These are phyloP conservation scores for Solioccasus polychromus DNA, from an alignment of 768 basidiomycete species.

Conservation along the genomic window DNA sequence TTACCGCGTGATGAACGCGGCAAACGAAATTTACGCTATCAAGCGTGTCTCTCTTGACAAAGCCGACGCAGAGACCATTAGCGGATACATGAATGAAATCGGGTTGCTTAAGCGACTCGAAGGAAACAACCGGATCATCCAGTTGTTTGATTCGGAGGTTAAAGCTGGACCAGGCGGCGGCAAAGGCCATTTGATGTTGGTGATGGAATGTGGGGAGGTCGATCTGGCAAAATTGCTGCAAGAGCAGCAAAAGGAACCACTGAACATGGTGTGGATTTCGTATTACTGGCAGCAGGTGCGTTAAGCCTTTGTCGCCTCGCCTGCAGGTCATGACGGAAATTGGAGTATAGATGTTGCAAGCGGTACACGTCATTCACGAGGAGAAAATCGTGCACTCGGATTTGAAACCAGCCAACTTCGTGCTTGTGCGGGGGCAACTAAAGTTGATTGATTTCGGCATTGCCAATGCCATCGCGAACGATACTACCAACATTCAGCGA, in stretches of 20 bases:
- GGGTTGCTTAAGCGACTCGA: slow-evolving; percentile 88
- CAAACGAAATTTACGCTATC: slow-evolving; percentile 81
- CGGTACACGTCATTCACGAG: slow-evolving; percentile 97
- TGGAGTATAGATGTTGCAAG: slow-evolving; percentile 82
- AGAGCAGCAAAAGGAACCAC: slow-evolving; percentile 77
- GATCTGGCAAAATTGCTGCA: slow-evolving; percentile 82
- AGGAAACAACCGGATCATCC: slow-evolving; percentile 90
- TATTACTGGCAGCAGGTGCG: slow-evolving; percentile 96
- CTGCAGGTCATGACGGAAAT: not conserved
- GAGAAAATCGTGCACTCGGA: slow-evolving; percentile 99
- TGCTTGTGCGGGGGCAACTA: slow-evolving; percentile 89
- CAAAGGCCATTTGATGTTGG: slow-evolving; percentile 75
- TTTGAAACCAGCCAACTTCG: slow-evolving; percentile 97
- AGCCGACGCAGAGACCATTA: slow-evolving; percentile 85
- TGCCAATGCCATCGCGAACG: slow-evolving; percentile 96
- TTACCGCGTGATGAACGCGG: slow-evolving; percentile 79
- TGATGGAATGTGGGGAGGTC: slow-evolving; percentile 97
- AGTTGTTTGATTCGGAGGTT: slow-evolving; percentile 87
- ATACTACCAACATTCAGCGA: slow-evolving; percentile 96
- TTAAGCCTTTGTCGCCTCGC: not conserved
- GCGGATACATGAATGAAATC: slow-evolving; percentile 96
- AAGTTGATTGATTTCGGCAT: slow-evolving; percentile 99
- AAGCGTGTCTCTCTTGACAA: slow-evolving; percentile 91
- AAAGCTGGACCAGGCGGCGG: slow-evolving; percentile 59
- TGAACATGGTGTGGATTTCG: slow-evolving; percentile 93